These are phyloP conservation scores for Citrus unshiu DNA, from an alignment of 345 rosid genomes.

Conservation along the genomic window DNA sequence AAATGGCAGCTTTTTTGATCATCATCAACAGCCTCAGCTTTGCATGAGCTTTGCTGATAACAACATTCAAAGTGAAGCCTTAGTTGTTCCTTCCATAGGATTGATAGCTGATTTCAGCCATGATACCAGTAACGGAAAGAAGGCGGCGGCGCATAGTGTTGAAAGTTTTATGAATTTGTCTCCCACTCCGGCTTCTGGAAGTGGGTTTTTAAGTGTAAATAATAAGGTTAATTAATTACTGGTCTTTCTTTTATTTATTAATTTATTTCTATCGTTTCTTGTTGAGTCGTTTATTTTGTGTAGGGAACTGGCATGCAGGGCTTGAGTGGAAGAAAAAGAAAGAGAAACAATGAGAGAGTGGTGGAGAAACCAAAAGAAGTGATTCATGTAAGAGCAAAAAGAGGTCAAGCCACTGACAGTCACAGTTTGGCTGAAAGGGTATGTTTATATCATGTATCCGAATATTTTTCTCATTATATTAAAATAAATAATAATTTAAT, in stretches of 20 bases:
- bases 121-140: background rate
- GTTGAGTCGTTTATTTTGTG: background rate
- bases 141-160: background rate
- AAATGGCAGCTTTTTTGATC: constrained; percentile 22
- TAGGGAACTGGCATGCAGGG: constrained; percentile 11
- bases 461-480: background rate
- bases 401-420: constrained; percentile 79
- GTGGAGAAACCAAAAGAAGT: constrained; percentile 40
- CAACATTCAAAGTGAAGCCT: constrained; percentile 3
- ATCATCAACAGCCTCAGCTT: constrained; percentile 19
- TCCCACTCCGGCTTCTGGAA: constrained; percentile 15
- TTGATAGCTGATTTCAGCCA: background rate
- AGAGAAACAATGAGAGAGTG: constrained; percentile 19
- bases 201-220: constrained; percentile 1
- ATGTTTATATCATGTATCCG: background rate
- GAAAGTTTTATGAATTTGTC: constrained; percentile 10
- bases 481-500: background rate
- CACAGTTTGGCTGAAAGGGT: constrained; percentile 77
- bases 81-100: background rate
- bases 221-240: constrained; percentile 3
- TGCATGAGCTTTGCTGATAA: constrained; percentile 20
- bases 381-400: constrained; percentile 63
- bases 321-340: constrained; percentile 32
- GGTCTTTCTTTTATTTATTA: background rate
- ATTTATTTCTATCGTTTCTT: background rate